phyloP scores from a whole-genome alignment of 148 eudicot genomes.

The Heliosperma pusillum region DNA sequence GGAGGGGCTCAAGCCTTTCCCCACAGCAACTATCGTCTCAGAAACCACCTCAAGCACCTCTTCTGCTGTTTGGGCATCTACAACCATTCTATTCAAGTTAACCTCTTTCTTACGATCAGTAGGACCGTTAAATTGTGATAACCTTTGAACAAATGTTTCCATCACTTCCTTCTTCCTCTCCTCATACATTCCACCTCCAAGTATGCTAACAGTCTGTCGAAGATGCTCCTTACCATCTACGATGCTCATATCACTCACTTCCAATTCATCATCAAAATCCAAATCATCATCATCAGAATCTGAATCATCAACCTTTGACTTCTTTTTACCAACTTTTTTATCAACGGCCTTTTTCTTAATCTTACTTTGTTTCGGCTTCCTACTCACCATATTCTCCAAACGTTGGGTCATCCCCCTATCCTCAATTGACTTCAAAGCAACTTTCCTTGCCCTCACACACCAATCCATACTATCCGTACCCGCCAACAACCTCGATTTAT shows the following conservation, averaged over 20 bases:
- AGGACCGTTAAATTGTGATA: slow-evolving; percentile 75
- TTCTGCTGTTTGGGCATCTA: slow-evolving; percentile 79
- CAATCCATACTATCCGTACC: slow-evolving; percentile 72
- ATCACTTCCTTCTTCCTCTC: slow-evolving; percentile 61
- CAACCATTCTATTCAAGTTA: slow-evolving; percentile 59
- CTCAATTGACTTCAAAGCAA: slow-evolving; percentile 80
- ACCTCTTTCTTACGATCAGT: slow-evolving; percentile 81
- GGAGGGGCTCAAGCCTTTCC: slow-evolving; percentile 90
- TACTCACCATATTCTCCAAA: slow-evolving; percentile 44
- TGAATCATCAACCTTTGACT: slow-evolving; percentile 23
- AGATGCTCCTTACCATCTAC: slow-evolving; percentile 35
- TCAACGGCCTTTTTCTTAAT: slow-evolving; percentile 37
- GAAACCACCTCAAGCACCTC: slow-evolving; percentile 74
- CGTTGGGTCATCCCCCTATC: slow-evolving; percentile 60
- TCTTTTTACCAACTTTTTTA: slow-evolving; percentile 30
- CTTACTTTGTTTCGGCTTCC: slow-evolving; percentile 47
- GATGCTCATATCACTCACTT: slow-evolving; percentile 15
- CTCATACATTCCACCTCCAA: slow-evolving; percentile 76
- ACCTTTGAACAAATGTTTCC: slow-evolving; percentile 69
- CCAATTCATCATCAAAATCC: slow-evolving; percentile 42
- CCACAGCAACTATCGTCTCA: slow-evolving; percentile 64
- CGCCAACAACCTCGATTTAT: slow-evolving; percentile 40
- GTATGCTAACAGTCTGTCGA: slow-evolving; percentile 45
- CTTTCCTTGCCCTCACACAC: slow-evolving; percentile 90
- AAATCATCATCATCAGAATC: slow-evolving; percentile 37